A percentile compares a stretch with the other conserved stretches of the same genome.
phyloP scores from a whole-genome alignment of 2,329 filamentous ascomycete genomes.

The Fusarium virguliforme region DNA sequence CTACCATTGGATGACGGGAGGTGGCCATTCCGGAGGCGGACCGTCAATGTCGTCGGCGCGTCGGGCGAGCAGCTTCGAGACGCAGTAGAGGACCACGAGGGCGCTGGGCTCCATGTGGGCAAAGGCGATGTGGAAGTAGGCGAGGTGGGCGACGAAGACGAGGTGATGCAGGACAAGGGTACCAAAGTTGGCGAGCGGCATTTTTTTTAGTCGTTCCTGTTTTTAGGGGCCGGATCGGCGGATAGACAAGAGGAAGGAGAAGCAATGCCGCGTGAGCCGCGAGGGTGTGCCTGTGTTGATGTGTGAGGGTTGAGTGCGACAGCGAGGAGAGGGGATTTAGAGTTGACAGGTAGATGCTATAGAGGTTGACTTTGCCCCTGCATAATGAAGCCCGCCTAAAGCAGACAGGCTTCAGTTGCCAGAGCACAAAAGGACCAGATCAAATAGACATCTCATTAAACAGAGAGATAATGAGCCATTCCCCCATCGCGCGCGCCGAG shows the following conservation, averaged over 20 bases:
- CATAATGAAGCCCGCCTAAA: constrained; percentile 18
- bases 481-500: constrained; percentile 6
- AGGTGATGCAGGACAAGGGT: constrained; percentile 67
- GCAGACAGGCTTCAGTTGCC: no score
- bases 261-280: constrained; percentile 8
- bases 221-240: constrained; percentile 13
- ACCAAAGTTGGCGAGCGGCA: constrained; percentile 69
- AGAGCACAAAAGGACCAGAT: neutral
- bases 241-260: neutral
- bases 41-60: constrained; percentile 66
- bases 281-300: constrained; percentile 10
- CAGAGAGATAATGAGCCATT: constrained; percentile 1
- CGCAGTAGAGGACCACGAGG: constrained; percentile 64
- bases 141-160: constrained; percentile 69
- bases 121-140: constrained; percentile 68
- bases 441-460: neutral
- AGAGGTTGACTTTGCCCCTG: neutral
- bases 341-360: neutral
- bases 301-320: constrained; percentile 1
- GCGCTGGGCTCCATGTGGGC: constrained; percentile 65
- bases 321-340: constrained; percentile 1
- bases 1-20: constrained; percentile 52
- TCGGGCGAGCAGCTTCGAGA: constrained; percentile 65
- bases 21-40: constrained; percentile 56
- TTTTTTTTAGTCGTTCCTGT: neutral